phyloP scores from a whole-genome alignment of 805 yeast genomes.

The Candida awuae region DNA sequence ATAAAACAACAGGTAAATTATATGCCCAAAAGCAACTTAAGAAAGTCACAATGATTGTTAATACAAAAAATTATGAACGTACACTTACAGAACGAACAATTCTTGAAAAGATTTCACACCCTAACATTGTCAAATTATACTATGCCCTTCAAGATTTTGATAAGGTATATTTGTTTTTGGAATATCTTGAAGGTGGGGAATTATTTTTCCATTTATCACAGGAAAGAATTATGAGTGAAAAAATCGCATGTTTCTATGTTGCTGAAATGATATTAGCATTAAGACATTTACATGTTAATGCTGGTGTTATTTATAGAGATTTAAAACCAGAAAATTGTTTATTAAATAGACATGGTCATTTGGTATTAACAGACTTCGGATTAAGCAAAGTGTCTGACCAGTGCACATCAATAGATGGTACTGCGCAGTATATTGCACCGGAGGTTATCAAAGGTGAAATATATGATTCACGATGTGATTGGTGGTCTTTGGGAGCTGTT shows the following conservation, averaged over 20 bases:
- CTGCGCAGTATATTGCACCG: constrained; percentile 86
- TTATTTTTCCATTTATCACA: constrained; percentile 55
- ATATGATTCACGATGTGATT: constrained; percentile 75
- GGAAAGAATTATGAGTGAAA: constrained; percentile 44
- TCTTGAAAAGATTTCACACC: constrained; percentile 62
- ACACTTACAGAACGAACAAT: constrained; percentile 77
- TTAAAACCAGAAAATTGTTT: constrained; percentile 86
- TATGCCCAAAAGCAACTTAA: constrained; percentile 83
- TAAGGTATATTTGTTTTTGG: constrained; percentile 66
- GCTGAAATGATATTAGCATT: constrained; percentile 79
- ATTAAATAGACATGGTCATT: constrained; percentile 67
- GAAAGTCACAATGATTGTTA: constrained; percentile 70
- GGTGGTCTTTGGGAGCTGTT: constrained; percentile 89
- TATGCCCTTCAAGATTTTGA: constrained; percentile 78
- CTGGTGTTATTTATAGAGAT: constrained; percentile 83
- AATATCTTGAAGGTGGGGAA: constrained; percentile 87
- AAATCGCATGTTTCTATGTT: constrained; percentile 63
- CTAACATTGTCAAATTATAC: constrained; percentile 71
- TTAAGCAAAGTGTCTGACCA: constrained; percentile 44
- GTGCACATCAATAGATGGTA: constrained; percentile 58
- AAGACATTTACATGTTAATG: constrained; percentile 55
- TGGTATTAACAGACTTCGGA: constrained; percentile 83
- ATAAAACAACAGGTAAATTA: constrained; percentile 49
- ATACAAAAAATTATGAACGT: constrained; percentile 52
- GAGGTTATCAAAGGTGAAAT: constrained; percentile 72